These are phyloP conservation scores for Ustilago nuda DNA, from an alignment of 1,284 basidiomycete species.

Conservation along the genomic window DNA sequence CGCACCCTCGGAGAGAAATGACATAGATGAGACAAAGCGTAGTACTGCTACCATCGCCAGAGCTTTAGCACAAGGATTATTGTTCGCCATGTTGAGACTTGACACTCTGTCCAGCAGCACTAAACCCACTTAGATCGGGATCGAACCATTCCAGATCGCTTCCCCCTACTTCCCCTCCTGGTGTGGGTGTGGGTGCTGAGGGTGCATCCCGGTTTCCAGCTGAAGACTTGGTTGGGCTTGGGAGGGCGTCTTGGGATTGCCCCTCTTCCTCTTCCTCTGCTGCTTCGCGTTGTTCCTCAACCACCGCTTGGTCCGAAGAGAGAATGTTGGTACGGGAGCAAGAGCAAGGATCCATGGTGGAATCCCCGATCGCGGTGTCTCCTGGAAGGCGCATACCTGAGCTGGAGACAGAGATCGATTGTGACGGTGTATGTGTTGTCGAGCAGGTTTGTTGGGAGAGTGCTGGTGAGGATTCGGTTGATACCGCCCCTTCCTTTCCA, in stretches of 20 bases:
- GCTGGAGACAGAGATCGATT: constrained; percentile 23
- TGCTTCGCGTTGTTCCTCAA: constrained; percentile 12
- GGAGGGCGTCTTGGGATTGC: constrained; percentile 13
- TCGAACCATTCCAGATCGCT: constrained; percentile 55
- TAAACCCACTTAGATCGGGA: constrained; percentile 52
- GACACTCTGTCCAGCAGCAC: constrained; percentile 28
- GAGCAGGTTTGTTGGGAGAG: constrained; percentile 20
- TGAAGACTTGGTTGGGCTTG: constrained; percentile 1
- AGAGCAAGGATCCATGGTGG: constrained; percentile 9
- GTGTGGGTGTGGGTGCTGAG: neutral
- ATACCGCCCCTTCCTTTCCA: no score
- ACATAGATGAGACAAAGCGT: neutral
- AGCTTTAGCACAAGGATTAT: neutral
- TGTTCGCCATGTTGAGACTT: constrained; percentile 6
- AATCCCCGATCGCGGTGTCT: constrained; percentile 11
- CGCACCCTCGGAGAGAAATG: neutral
- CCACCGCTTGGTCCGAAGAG: neutral
- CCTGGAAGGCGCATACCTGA: constrained; percentile 4
- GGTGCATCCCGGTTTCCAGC: neutral
- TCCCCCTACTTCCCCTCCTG: neutral
- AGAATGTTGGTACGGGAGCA: neutral
- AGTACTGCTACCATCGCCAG: no score
- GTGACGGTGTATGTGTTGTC: constrained; percentile 20
- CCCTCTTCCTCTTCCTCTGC: constrained; percentile 12
- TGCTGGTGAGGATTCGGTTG: constrained; percentile 19